Evolutionary conservation across 2,329 filamentous ascomycete genomes (phyloP).

Genomic region (Alternaria sp.): DNA sequence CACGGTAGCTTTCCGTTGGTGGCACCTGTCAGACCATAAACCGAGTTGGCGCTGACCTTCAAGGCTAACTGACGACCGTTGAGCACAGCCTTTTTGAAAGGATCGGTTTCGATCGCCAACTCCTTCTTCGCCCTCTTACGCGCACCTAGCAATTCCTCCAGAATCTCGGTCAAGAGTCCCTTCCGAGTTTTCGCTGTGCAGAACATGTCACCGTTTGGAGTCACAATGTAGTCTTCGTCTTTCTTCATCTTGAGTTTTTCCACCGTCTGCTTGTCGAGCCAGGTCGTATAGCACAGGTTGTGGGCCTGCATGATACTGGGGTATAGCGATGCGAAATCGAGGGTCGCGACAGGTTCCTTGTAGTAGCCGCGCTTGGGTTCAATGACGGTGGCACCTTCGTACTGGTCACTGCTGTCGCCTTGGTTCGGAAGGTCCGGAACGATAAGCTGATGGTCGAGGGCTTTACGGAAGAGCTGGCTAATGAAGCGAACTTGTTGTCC

Average conservation of each 20-base stretch:
- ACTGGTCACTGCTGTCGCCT: slow-evolving; percentile 77
- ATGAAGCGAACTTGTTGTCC: slow-evolving; percentile 98
- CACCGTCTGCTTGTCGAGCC: slow-evolving; percentile 78
- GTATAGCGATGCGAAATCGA: slow-evolving; percentile 98
- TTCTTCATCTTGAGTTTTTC: slow-evolving; percentile 79
- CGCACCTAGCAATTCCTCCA: slow-evolving; percentile 89
- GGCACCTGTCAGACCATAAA: slow-evolving; percentile 95
- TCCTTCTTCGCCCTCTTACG: slow-evolving; percentile 95
- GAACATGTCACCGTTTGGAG: slow-evolving; percentile 92
- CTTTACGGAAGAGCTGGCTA: slow-evolving; percentile 95
- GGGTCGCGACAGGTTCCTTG: slow-evolving; percentile 90
- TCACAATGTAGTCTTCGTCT: slow-evolving; percentile 95
- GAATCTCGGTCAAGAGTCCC: slow-evolving; percentile 89
- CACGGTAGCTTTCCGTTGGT: slow-evolving; percentile 96
- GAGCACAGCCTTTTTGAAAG: slow-evolving; percentile 96
- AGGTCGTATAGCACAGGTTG: slow-evolving; percentile 96
- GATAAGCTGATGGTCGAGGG: slow-evolving; percentile 88
- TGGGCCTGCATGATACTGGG: slow-evolving; percentile 99
- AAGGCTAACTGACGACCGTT: slow-evolving; percentile 96
- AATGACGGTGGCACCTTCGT: slow-evolving; percentile 97
- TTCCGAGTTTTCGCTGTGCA: slow-evolving; percentile 88
- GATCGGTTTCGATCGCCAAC: slow-evolving; percentile 84
- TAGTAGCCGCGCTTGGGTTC: slow-evolving; percentile 94
- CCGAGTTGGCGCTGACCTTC: slow-evolving; percentile 96
- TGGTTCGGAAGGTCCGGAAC: slow-evolving; percentile 84